Evolutionary conservation across 352 stramenopile species (phyloP).

Genomic region (Pythium guiyangense): DNA sequence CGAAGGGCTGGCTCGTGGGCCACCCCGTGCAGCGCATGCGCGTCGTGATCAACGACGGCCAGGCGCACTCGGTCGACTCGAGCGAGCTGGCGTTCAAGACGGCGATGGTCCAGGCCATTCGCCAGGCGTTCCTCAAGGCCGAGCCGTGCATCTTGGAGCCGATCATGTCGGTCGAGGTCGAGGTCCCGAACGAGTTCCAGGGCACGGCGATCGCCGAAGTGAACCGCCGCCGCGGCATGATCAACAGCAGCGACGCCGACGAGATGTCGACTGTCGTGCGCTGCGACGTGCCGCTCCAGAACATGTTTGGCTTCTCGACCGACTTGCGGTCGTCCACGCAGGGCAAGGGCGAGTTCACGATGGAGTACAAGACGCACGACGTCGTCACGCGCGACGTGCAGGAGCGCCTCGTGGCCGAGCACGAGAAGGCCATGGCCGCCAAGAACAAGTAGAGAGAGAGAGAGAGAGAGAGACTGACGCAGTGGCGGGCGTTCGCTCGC

Average conservation of each 20-base stretch:
- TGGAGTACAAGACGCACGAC: slow-evolving; percentile 99
- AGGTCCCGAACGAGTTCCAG: slow-evolving; percentile 95
- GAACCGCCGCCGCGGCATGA: slow-evolving; percentile 94
- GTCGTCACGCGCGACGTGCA: slow-evolving; percentile 92
- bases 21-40: slow-evolving; percentile 90
- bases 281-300: slow-evolving; percentile 94
- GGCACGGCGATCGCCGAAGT: slow-evolving; percentile 92
- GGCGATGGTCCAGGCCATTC: slow-evolving; percentile 94
- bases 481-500: too few species aligned
- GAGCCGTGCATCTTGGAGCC: slow-evolving; percentile 94
- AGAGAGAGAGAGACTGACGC: background rate
- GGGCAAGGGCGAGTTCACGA: slow-evolving; percentile 99
- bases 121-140: slow-evolving; percentile 91
- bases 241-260: slow-evolving; percentile 95
- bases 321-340: slow-evolving; percentile 94
- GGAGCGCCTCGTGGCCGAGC: slow-evolving; percentile 94
- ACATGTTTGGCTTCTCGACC: slow-evolving; percentile 99
- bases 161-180: slow-evolving; percentile 94
- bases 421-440: slow-evolving; percentile 81
- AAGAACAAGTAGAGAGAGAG: slow-evolving; percentile 68
- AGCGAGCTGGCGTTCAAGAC: slow-evolving; percentile 98
- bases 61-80: slow-evolving; percentile 97
- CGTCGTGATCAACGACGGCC: slow-evolving; percentile 88
- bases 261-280: slow-evolving; percentile 92
- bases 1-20: slow-evolving; percentile 95